Percentiles rank a stretch among this genome's conserved stretches.
These are phyloP conservation scores for Spiromastix sp. DNA, from an alignment of 2,329 filamentous ascomycete species.

Conservation along the genomic window DNA sequence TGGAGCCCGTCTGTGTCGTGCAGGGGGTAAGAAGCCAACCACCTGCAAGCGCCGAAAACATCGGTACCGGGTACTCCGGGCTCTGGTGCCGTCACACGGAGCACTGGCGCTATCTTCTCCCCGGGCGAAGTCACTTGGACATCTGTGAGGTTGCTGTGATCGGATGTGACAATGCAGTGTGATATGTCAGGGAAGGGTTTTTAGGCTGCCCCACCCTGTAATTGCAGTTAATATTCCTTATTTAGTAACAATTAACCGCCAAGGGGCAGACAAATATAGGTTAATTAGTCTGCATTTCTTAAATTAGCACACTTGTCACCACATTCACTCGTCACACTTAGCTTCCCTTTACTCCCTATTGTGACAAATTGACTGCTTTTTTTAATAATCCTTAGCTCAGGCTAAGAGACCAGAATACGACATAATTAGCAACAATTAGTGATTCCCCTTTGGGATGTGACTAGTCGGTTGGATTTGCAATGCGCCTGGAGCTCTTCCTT, in stretches of 20 bases:
- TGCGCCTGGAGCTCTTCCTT: too few species aligned
- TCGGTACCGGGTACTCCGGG: conserved; percentile 1
- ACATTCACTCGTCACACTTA: too few species aligned
- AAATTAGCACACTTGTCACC: background rate
- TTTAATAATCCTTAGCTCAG: too few species aligned
- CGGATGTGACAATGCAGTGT: too few species aligned
- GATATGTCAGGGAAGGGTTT: too few species aligned
- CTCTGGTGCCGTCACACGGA: background rate
- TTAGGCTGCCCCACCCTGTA: too few species aligned
- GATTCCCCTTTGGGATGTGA: too few species aligned
- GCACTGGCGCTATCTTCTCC: background rate
- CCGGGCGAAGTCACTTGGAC: conserved; percentile 1
- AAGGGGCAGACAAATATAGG: background rate
- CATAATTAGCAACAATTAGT: conserved; percentile 5
- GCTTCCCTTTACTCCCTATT: background rate
- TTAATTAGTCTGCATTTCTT: conserved; percentile 3
- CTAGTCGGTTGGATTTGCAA: too few species aligned
- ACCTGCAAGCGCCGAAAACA: conserved; percentile 1
- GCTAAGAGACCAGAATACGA: too few species aligned
- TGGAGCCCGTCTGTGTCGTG: conserved; percentile 8
- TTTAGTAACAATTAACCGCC: conserved; percentile 7
- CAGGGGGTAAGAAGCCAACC: conserved; percentile 16
- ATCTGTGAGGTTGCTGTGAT: background rate
- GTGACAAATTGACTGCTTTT: too few species aligned
- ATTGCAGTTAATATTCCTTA: conserved; percentile 8